A percentile compares a stretch with the other conserved stretches of the same genome.
These are phyloP conservation scores for Boletus rubroflammeus DNA, from an alignment of 768 basidiomycete species.

Conservation along the genomic window DNA sequence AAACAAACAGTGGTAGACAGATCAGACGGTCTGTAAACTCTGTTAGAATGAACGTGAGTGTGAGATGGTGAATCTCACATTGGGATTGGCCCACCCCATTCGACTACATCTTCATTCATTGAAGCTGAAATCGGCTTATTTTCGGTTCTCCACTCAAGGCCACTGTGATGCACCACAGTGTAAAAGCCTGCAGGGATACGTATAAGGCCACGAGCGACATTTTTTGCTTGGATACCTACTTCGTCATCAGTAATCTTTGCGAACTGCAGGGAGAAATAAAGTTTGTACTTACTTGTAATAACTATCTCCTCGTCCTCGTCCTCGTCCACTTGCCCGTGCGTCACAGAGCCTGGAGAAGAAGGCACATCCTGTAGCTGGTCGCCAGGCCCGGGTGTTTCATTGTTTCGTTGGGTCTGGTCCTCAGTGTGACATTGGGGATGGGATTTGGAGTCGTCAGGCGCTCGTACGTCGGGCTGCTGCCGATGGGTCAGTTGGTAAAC, in stretches of 20 bases:
- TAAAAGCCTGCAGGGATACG: neutral
- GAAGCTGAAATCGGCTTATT: neutral
- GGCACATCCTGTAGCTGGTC: no score
- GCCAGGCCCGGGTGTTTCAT: no score
- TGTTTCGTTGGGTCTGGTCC: no score
- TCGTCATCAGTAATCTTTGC: neutral
- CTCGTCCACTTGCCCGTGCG: no score
- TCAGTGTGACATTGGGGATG: no score
- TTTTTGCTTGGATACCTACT: neutral
- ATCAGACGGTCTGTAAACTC: neutral
- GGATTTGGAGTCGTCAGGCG: no score
- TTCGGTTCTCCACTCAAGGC: neutral
- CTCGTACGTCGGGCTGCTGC: no score
- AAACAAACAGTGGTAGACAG: neutral
- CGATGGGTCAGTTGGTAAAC: no score
- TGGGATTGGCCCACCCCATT: neutral
- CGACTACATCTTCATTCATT: neutral
- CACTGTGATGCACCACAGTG: neutral
- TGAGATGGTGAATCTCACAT: neutral
- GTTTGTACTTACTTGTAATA: no score
- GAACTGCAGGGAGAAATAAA: no score
- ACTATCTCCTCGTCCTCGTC: no score
- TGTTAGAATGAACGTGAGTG: neutral
- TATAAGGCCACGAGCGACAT: neutral
- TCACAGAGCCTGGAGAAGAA: no score